Evolutionary conservation across 129 eudicot genomes (phyloP).

Genomic region (Lonicera japonica): DNA sequence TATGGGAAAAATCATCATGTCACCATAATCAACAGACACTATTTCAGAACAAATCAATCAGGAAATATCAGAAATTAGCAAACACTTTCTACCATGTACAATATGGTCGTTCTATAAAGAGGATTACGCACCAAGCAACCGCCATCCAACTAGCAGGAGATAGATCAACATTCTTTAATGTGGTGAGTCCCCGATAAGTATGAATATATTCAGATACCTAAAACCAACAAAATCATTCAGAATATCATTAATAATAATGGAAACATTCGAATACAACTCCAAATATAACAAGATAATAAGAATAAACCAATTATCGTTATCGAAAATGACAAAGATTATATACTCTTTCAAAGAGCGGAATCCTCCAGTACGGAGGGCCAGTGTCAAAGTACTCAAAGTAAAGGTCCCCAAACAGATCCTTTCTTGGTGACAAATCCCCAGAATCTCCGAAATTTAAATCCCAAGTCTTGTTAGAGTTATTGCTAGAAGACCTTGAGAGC

Average conservation of each 20-base stretch:
- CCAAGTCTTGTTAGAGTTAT: slow-evolving; percentile 13
- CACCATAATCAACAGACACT: background rate
- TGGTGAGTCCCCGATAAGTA: slow-evolving; percentile 26
- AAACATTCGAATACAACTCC: background rate
- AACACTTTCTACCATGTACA: background rate
- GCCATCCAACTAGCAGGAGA: slow-evolving; percentile 80
- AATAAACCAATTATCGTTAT: background rate
- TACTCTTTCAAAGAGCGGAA: slow-evolving; percentile 39
- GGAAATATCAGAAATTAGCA: background rate
- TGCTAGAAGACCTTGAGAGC: slow-evolving; percentile 13
- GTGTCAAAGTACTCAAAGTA: slow-evolving; percentile 28
- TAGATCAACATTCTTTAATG: slow-evolving; percentile 38
- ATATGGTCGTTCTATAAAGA: background rate
- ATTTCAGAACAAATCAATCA: background rate
- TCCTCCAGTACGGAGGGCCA: slow-evolving; percentile 30
- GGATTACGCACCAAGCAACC: slow-evolving; percentile 43
- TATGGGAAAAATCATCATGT: background rate
- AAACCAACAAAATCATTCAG: background rate
- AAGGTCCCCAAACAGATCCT: slow-evolving; percentile 4
- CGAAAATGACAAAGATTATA: background rate
- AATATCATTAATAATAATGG: background rate
- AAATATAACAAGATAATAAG: no score
- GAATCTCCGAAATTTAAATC: slow-evolving; percentile 12
- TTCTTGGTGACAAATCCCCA: background rate
- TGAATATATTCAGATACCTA: slow-evolving; percentile 36